Evolutionary conservation across 345 rosid species (phyloP).

Genomic region (Cardamine resedifolia): DNA sequence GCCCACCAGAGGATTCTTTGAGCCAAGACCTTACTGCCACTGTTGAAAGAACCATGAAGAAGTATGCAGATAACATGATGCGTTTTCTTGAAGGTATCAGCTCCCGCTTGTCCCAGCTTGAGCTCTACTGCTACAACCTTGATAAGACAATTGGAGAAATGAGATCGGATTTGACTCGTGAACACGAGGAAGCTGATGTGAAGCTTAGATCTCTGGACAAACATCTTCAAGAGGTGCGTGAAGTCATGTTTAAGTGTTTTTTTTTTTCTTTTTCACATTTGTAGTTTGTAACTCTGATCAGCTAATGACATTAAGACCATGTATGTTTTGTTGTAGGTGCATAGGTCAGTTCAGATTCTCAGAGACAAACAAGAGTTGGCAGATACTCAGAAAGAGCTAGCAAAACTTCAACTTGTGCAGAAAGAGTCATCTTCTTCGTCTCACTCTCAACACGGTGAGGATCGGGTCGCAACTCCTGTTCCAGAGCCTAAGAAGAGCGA

Average conservation of each 20-base stretch:
- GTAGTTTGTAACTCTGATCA: not conserved
- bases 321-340: constrained; percentile 59
- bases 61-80: constrained; percentile 69
- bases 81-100: constrained; percentile 97
- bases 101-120: constrained; percentile 91
- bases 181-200: constrained; percentile 65
- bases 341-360: constrained; percentile 93
- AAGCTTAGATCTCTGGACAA: constrained; percentile 91
- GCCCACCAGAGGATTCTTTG: constrained; percentile 85
- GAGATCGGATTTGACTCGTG: constrained; percentile 74
- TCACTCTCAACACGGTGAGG: constrained; percentile 74
- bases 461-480: constrained; percentile 58
- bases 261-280: not conserved
- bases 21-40: constrained; percentile 55
- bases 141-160: constrained; percentile 95
- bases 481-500: constrained; percentile 63
- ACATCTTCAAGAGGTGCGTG: constrained; percentile 90
- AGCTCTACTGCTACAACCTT: constrained; percentile 85
- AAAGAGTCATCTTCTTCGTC: constrained; percentile 73
- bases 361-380: constrained; percentile 99
- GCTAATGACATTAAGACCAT: not conserved
- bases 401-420: constrained; percentile 85
- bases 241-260: not conserved
- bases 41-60: constrained; percentile 82
- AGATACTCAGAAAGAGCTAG: constrained; percentile 88